Evolutionary conservation across 129 eudicot genomes (phyloP), one percentile per base, ranked within the genome.

Genomic region (Calendula officinalis): DNA sequence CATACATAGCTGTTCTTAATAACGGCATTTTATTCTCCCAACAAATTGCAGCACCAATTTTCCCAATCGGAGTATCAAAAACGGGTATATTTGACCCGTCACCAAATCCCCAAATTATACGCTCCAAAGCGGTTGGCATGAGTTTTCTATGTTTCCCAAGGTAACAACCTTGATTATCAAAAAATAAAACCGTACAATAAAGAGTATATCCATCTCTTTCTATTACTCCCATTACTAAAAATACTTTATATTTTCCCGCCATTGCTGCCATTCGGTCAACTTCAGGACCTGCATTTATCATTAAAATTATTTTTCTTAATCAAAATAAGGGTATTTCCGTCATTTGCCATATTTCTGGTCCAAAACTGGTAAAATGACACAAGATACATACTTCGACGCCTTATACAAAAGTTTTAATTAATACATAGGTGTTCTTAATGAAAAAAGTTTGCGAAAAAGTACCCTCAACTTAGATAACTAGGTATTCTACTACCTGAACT

Each of bases 11-110:
- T 17, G 90, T 83, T 80, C 96, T 84, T 50, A 92, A 63, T 48
- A 92, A 80, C 32, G 98, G 98, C 98, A 92, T 92, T 80, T 84
- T 83, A 55, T 92, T 92, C 68, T 92, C 98, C 98, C 98, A 92
- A 72, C 98, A 92, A 68, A 92, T 88, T n/a, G 91, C 96, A 1
- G 98, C 96, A 59, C 98, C 98, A 32, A 92, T 83, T 76, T 85
- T 91, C n/a, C 99, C 96, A 60, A 88, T 76, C 5, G 89, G 78
- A 58, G 99, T 88, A 48, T 92, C 91, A 51, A 79, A 92, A 64
- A 92, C 95, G 1, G 95, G 99, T 63, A 92, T 75, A 42, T 88
- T 84, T 9, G 96, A 88, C 59, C 98, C 99, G 48, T 92, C 99
- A 27, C 99, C 99, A 64, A 92, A 88, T 27, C 99, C 99, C 96